Percentiles rank a stretch among this genome's conserved stretches.
phyloP scores from a whole-genome alignment of 495 filamentous ascomycete genomes.

The Lasiosphaeria ovina region DNA sequence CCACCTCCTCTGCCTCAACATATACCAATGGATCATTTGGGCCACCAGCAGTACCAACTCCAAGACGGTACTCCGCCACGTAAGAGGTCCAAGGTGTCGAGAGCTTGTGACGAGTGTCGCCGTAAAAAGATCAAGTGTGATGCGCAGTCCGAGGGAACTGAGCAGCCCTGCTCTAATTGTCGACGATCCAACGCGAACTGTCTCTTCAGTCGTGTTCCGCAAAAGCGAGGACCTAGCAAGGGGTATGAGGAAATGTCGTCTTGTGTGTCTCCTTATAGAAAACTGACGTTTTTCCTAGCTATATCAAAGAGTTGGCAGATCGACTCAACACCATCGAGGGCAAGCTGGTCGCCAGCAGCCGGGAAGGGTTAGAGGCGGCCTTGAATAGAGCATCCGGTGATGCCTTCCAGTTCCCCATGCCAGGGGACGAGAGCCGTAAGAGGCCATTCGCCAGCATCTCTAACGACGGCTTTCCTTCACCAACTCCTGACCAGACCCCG shows the following conservation, averaged over 20 bases:
- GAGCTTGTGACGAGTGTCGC: constrained; percentile 92
- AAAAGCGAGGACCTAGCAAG: constrained; percentile 95
- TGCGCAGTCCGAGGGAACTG: constrained; percentile 73
- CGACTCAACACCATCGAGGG: constrained; percentile 80
- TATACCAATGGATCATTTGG: constrained; percentile 29
- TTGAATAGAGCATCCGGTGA: constrained; percentile 38
- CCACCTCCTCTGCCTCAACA: constrained; percentile 35
- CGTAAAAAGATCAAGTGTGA: constrained; percentile 97
- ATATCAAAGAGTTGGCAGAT: constrained; percentile 95
- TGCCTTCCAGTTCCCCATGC: constrained; percentile 32
- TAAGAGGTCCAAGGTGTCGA: constrained; percentile 87
- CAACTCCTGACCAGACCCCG: constrained; percentile 30
- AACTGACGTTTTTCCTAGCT: constrained; percentile 48
- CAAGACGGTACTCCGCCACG: constrained; percentile 64
- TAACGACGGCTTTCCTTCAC: constrained; percentile 34
- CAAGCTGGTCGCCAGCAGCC: constrained; percentile 39
- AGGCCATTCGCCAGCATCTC: constrained; percentile 49
- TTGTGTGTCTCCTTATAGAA: not conserved
- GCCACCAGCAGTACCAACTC: constrained; percentile 22
- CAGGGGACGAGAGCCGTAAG: constrained; percentile 41
- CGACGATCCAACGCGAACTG: constrained; percentile 73
- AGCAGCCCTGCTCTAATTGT: constrained; percentile 83
- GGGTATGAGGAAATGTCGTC: constrained; percentile 54
- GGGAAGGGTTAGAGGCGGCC: constrained; percentile 21
- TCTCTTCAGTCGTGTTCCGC: constrained; percentile 87